A percentile compares a stretch with the other conserved stretches of the same genome.
phyloP scores from a whole-genome alignment of 371 early-diverging fungal genomes.

The Vairimorpha necatrix region DNA sequence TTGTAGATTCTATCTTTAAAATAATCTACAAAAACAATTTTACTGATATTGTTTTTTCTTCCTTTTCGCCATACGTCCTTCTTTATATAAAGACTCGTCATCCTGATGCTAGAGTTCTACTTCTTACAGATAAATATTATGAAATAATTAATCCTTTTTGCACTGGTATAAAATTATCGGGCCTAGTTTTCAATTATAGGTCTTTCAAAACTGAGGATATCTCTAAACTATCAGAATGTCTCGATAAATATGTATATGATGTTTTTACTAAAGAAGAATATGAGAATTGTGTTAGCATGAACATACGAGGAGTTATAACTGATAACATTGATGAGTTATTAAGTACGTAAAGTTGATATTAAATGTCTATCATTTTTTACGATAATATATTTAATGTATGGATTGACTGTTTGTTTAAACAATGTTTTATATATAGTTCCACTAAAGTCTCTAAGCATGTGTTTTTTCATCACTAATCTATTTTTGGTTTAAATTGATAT shows the following conservation, averaged over 20 bases:
- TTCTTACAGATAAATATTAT: not conserved
- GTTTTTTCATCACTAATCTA: too few relatives aligned
- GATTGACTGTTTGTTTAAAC: too few relatives aligned
- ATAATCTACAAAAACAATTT: not conserved
- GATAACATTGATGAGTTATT: slow-evolving; percentile 1
- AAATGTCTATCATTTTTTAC: too few relatives aligned
- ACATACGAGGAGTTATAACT: slow-evolving; percentile 14
- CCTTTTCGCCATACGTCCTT: slow-evolving; percentile 25
- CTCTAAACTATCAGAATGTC: not conserved
- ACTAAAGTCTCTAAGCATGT: too few relatives aligned
- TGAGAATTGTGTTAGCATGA: slow-evolving; percentile 7
- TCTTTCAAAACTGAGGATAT: not conserved
- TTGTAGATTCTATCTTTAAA: slow-evolving; percentile 2
- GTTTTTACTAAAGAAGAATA: not conserved
- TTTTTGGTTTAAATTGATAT: too few relatives aligned
- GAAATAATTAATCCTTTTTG: not conserved
- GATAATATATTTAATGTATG: too few relatives aligned
- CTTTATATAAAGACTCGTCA: slow-evolving; percentile 6
- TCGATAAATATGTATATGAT: slow-evolving; percentile 25
- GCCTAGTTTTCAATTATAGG: slow-evolving; percentile 13
- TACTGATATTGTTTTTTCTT: slow-evolving; percentile 33
- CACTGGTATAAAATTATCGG: not conserved
- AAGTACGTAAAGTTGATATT: too few relatives aligned
- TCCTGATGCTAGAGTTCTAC: slow-evolving; percentile 16
- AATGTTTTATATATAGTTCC: too few relatives aligned